Base-by-base conservation (phyloP, 2,329 filamentous ascomycete species). In the Diaporthe eres region DNA sequence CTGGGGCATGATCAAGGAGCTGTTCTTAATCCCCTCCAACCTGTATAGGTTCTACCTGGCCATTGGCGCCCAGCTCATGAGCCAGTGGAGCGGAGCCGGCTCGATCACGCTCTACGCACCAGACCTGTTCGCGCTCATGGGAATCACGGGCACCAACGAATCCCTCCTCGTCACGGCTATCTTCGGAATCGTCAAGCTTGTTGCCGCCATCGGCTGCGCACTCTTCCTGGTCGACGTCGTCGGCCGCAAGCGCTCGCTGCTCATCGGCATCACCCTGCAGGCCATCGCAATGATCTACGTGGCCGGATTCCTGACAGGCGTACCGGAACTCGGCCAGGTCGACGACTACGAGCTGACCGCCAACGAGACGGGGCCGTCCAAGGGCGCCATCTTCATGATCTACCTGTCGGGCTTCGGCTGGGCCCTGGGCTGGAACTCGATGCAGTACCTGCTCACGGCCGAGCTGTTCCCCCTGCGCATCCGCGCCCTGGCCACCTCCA, bases 201-300 rank as follows among this genome's bases (percentile, higher is more conserved):
- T 90, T 9, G 89, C 92, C 0, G 90, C 93, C 19, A 81, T 95
- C 44, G 78, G 90, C 53, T 96, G 94, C 82, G 94, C 94, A 0
- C 87, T 95, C 71, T 95, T 96, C 88, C 88, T 96, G 12, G 93
- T 96, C 78, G 94, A 96, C 79, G 91, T 93, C 72, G 92, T 96
- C 78, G 94, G 94, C 6, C 92, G 94, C 75, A 95, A 95, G 84
- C 90, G 91, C 10, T 87, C 92, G 0, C 87, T 93, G 0, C 86
- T 92, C 25, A 82, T 88, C 0, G 92, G 92, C 3, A 93, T 93
- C 78, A 85, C 85, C 2, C 84, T 92, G 1, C 92, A 93, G 81
- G 87, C 87, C 22, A 81, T 93, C 13, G 79, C 91, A 19, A 92
- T 93, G 89, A 78, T 91, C 78, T 93, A 93, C 81, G 85, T 93